Percentiles rank a stretch among this genome's conserved stretches.
Conservation (phyloP, 805 yeast species). For the Yamadazyma sp. region DNA sequence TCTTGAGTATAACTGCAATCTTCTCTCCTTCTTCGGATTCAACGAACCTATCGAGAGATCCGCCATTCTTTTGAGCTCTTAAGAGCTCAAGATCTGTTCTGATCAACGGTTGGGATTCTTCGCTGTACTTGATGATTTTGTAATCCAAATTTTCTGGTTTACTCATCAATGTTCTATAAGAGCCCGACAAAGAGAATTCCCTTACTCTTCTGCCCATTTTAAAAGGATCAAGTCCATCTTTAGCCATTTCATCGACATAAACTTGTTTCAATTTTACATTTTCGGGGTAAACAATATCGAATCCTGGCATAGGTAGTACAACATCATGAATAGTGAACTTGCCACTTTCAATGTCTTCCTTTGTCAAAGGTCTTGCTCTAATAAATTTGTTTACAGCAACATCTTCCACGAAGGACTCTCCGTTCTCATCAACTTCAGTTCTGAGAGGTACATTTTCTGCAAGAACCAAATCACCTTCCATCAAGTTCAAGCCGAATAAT, state of each 20-base stretch:
- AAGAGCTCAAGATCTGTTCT: slow-evolving; percentile 69
- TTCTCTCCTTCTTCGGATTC: slow-evolving; percentile 38
- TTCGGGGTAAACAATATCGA: slow-evolving; percentile 82
- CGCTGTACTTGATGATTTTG: slow-evolving; percentile 56
- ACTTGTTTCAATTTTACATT: slow-evolving; percentile 58
- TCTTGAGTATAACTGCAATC: slow-evolving; percentile 69
- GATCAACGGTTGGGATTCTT: slow-evolving; percentile 65
- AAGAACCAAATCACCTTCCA: slow-evolving; percentile 77
- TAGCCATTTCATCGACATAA: slow-evolving; percentile 71
- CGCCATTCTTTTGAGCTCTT: slow-evolving; percentile 24
- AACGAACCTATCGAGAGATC: slow-evolving; percentile 25
- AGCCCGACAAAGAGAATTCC: slow-evolving; percentile 90
- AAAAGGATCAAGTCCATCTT: slow-evolving; percentile 80
- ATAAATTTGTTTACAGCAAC: slow-evolving; percentile 53
- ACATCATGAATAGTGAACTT: slow-evolving; percentile 74
- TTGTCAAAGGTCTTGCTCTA: slow-evolving; percentile 73
- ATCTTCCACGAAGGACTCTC: slow-evolving; percentile 62
- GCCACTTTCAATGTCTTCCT: slow-evolving; percentile 62
- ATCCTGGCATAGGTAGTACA: slow-evolving; percentile 96
- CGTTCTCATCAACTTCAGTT: slow-evolving; percentile 24
- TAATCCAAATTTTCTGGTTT: slow-evolving; percentile 66
- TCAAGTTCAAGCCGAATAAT: slow-evolving; percentile 65
- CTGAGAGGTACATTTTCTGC: slow-evolving; percentile 22
- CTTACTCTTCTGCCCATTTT: slow-evolving; percentile 80
- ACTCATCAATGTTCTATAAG: slow-evolving; percentile 73